These are phyloP conservation scores for Claviceps maximensis DNA, from an alignment of 2,329 filamentous ascomycete genomes.

Conservation along the genomic window DNA sequence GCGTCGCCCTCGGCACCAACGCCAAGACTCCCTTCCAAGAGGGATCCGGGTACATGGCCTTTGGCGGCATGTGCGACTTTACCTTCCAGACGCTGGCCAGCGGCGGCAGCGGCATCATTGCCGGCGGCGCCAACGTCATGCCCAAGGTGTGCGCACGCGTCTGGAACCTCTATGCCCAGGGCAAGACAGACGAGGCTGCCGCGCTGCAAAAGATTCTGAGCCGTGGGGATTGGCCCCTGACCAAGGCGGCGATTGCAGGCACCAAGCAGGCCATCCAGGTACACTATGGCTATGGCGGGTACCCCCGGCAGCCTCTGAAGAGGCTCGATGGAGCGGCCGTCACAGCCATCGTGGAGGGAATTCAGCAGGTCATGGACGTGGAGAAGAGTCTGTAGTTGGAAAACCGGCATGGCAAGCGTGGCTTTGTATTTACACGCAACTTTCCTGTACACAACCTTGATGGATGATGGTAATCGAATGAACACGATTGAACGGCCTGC, in stretches of 20 bases:
- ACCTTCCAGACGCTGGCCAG: slow-evolving; percentile 68
- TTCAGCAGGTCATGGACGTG: slow-evolving; percentile 51
- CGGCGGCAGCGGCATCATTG: slow-evolving; percentile 74
- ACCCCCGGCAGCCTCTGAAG: slow-evolving; percentile 60
- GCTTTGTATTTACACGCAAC: too few relatives aligned
- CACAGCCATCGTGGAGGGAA: slow-evolving; percentile 38
- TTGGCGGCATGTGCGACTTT: slow-evolving; percentile 81
- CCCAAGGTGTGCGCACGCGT: slow-evolving; percentile 70
- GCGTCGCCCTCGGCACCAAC: slow-evolving; percentile 59
- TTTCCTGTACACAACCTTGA: too few relatives aligned
- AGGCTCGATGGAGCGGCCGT: slow-evolving; percentile 45
- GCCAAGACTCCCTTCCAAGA: slow-evolving; percentile 51
- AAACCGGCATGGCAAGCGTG: too few relatives aligned
- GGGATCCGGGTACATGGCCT: slow-evolving; percentile 65
- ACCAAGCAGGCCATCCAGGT: slow-evolving; percentile 72
- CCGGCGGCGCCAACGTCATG: slow-evolving; percentile 73
- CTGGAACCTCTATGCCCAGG: slow-evolving; percentile 62
- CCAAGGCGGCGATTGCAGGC: slow-evolving; percentile 71
- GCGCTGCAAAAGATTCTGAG: slow-evolving; percentile 65
- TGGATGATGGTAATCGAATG: too few relatives aligned
- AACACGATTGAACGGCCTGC: too few relatives aligned
- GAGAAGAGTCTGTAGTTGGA: slow-evolving; percentile 28
- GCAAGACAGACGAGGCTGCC: slow-evolving; percentile 62
- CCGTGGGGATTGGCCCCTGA: slow-evolving; percentile 70
- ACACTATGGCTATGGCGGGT: slow-evolving; percentile 71